A percentile compares a stretch with the other conserved stretches of the same genome.
phyloP scores from a whole-genome alignment of 352 stramenopile species.

The Globisporangium acanthophoron region DNA sequence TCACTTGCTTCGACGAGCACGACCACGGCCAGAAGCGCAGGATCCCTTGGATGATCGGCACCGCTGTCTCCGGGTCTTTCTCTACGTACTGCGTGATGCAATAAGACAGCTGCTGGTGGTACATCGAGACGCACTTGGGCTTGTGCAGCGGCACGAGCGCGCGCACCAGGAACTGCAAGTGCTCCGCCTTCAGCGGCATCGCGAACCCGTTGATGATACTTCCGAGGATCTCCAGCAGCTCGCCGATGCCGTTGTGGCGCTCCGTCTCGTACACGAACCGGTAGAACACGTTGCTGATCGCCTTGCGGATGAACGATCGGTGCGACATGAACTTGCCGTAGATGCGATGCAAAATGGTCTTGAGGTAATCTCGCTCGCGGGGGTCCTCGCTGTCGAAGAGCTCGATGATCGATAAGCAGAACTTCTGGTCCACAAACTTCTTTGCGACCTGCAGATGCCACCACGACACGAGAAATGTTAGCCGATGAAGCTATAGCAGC shows the following conservation, averaged over 20 bases:
- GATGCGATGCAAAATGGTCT: constrained; percentile 99
- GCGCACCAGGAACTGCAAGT: constrained; percentile 93
- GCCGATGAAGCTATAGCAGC: too few species aligned
- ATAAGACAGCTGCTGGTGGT: constrained; percentile 99
- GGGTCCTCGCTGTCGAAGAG: constrained; percentile 95
- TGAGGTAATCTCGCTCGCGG: constrained; percentile 98
- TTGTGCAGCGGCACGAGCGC: constrained; percentile 99
- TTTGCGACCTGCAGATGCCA: constrained; percentile 79
- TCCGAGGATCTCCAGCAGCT: constrained; percentile 98
- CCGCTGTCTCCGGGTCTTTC: constrained; percentile 97
- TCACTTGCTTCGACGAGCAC: constrained; percentile 92
- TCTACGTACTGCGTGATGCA: constrained; percentile 99
- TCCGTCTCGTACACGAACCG: constrained; percentile 98
- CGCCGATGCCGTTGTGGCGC: constrained; percentile 92
- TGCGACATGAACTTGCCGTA: constrained; percentile 99
- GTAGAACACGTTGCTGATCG: constrained; percentile 98
- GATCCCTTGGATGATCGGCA: constrained; percentile 92
- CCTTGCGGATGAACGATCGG: constrained; percentile 96
- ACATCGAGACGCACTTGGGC: constrained; percentile 94
- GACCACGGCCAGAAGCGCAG: constrained; percentile 96
- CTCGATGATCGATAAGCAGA: constrained; percentile 94
- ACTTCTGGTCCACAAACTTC: constrained; percentile 97
- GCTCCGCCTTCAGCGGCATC: constrained; percentile 98
- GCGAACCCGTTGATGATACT: constrained; percentile 99
- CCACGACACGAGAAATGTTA: too few species aligned